These are phyloP conservation scores for Reticulascus tulasneorum DNA, from an alignment of 2,329 filamentous ascomycete species.

Conservation along the genomic window DNA sequence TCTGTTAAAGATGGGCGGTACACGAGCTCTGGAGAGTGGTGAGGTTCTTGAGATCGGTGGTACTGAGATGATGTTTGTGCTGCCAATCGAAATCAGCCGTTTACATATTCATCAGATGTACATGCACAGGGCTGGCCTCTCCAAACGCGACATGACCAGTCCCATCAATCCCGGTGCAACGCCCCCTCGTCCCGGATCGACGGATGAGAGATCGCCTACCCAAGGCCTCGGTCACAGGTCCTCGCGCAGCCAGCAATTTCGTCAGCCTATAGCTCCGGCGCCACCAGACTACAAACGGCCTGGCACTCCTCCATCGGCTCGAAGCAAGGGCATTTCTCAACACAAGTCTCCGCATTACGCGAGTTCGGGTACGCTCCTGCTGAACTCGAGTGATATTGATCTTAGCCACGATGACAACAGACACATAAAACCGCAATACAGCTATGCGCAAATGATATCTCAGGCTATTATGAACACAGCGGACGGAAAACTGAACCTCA, in stretches of 20 bases:
- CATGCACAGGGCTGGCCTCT: slow-evolving; percentile 62
- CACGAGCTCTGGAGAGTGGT: slow-evolving; percentile 71
- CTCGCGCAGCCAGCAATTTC: slow-evolving; percentile 19
- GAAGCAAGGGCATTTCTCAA: slow-evolving; percentile 25
- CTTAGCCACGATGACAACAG: slow-evolving; percentile 79
- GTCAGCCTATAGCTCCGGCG: slow-evolving; percentile 52
- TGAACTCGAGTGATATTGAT: slow-evolving; percentile 60
- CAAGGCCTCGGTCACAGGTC: slow-evolving; percentile 6
- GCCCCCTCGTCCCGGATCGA: slow-evolving; percentile 9
- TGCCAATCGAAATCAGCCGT: slow-evolving; percentile 68
- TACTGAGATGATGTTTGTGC: slow-evolving; percentile 97
- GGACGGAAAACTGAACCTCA: slow-evolving; percentile 85
- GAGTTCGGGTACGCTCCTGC: slow-evolving; percentile 36
- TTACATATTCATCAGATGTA: slow-evolving; percentile 67
- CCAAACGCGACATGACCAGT: slow-evolving; percentile 14
- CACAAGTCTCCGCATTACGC: slow-evolving; percentile 35
- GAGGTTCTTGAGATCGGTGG: slow-evolving; percentile 88
- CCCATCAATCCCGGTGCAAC: background rate
- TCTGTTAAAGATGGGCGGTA: slow-evolving; percentile 62
- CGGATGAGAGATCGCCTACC: slow-evolving; percentile 12
- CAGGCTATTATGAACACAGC: slow-evolving; percentile 87
- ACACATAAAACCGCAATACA: slow-evolving; percentile 92
- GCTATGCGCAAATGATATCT: slow-evolving; percentile 94
- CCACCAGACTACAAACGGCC: slow-evolving; percentile 58
- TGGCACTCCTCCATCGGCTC: slow-evolving; percentile 54